phyloP scores from a whole-genome alignment of 2,329 filamentous ascomycete species.

The Graphilbum fragrans region DNA sequence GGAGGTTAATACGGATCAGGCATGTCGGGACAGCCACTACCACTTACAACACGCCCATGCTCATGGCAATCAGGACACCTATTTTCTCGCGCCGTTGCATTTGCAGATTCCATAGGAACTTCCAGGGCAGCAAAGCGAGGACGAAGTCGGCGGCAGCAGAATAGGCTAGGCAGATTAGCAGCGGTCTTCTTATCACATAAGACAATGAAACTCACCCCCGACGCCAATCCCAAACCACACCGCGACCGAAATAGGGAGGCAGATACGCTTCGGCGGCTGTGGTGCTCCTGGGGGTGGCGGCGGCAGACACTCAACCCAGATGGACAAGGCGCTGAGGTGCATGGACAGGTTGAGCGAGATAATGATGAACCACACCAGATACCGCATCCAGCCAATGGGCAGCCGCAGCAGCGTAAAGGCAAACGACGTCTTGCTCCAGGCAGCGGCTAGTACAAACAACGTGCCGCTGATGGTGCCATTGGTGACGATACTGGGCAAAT shows the following conservation, averaged over 20 bases:
- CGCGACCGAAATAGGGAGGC: too few relatives aligned
- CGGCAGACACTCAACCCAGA: conserved; percentile 6
- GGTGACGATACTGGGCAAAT: conserved; percentile 3
- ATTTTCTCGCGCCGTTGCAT: conserved; percentile 18
- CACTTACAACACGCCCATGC: conserved; percentile 17
- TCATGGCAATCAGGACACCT: conserved; percentile 19
- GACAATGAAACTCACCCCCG: conserved; percentile 1
- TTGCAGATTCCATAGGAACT: conserved; percentile 16
- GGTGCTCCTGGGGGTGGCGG: too few relatives aligned
- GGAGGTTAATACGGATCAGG: background rate
- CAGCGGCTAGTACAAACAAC: conserved; percentile 6
- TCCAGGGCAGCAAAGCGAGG: too few relatives aligned
- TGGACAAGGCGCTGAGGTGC: conserved; percentile 10
- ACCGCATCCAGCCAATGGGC: conserved; percentile 9
- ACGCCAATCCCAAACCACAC: conserved; percentile 12
- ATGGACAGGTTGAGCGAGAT: conserved; percentile 19
- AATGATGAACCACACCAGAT: conserved; percentile 18
- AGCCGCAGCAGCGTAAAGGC: conserved; percentile 22
- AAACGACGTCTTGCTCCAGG: conserved; percentile 22
- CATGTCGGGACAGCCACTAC: background rate
- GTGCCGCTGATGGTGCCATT: conserved; percentile 5
- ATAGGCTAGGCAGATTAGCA: conserved; percentile 12
- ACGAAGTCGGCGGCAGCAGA: too few relatives aligned
- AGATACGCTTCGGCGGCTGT: too few relatives aligned
- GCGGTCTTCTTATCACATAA: conserved; percentile 11